Percentiles rank a stretch among this genome's conserved stretches.
phyloP scores from a whole-genome alignment of 1,284 basidiomycete species.

The Apiotrichum sp. region DNA sequence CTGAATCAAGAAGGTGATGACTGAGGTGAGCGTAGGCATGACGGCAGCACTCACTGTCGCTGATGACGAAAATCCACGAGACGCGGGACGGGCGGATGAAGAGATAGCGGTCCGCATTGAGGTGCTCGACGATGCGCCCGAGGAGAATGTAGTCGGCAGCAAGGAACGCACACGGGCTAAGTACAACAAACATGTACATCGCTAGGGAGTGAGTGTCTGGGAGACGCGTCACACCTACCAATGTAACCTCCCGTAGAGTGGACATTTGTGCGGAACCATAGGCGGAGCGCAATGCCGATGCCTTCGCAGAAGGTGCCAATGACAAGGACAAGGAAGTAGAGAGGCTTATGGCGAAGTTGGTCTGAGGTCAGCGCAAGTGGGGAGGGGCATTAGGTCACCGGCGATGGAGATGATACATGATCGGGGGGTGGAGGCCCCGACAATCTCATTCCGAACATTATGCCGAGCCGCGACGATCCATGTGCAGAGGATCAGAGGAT shows the following conservation, averaged over 20 bases:
- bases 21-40: background rate
- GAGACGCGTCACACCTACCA: background rate
- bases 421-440: too few relatives aligned
- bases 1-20: constrained; percentile 61
- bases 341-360: constrained; percentile 9
- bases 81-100: constrained; percentile 28
- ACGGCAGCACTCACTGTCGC: constrained; percentile 50
- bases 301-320: constrained; percentile 14
- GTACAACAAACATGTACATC: constrained; percentile 16
- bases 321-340: constrained; percentile 15
- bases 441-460: too few relatives aligned
- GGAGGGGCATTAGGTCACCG: too few relatives aligned
- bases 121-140: constrained; percentile 56
- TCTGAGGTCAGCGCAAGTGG: background rate
- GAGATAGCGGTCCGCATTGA: constrained; percentile 50
- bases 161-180: constrained; percentile 65
- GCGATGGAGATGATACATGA: too few relatives aligned
- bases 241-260: constrained; percentile 14
- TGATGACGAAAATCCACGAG: constrained; percentile 31
- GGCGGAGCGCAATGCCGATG: constrained; percentile 15
- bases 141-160: constrained; percentile 65
- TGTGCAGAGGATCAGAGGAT: too few relatives aligned
- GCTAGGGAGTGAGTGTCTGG: background rate
- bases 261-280: constrained; percentile 8
- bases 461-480: too few relatives aligned